phyloP scores from a whole-genome alignment of 345 rosid genomes.

The Brassica nigra region DNA sequence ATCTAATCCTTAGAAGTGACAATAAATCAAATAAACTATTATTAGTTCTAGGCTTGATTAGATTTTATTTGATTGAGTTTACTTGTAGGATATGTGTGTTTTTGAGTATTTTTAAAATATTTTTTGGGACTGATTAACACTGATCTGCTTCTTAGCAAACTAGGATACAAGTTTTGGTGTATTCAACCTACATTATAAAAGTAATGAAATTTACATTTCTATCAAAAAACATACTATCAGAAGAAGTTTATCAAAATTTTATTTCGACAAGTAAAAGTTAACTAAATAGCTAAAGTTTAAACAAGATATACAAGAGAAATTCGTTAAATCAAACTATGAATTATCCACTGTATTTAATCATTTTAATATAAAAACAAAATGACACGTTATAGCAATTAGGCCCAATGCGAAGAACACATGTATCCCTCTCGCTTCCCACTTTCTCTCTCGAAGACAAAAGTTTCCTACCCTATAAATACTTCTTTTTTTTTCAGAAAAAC shows the following conservation, averaged over 20 bases:
- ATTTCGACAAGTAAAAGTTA: not conserved
- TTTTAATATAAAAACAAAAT: not conserved
- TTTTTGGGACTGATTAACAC: not conserved
- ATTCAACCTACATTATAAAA: not conserved
- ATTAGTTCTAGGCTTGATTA: not conserved
- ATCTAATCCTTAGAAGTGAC: not conserved
- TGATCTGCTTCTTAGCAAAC: not conserved
- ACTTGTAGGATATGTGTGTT: not conserved
- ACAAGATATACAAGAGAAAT: not conserved
- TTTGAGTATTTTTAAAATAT: not conserved
- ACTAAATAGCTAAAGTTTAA: not conserved
- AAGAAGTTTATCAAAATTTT: not conserved
- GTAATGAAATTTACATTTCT: not conserved
- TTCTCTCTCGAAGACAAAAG: slow-evolving; percentile 19
- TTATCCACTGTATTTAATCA: not conserved
- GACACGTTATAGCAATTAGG: slow-evolving; percentile 31
- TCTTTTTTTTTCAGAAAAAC: not conserved
- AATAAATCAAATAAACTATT: not conserved
- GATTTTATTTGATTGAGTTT: not conserved
- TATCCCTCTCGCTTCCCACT: slow-evolving; percentile 9
- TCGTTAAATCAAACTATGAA: not conserved
- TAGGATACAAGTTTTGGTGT: not conserved
- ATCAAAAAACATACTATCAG: not conserved
- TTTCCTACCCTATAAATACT: slow-evolving; percentile 28
- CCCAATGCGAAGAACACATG: slow-evolving; percentile 29